Evolutionary conservation across 305 asterid genomes (phyloP), one percentile per base, ranked within the genome.

Genomic region (Fraxinus nigra): DNA sequence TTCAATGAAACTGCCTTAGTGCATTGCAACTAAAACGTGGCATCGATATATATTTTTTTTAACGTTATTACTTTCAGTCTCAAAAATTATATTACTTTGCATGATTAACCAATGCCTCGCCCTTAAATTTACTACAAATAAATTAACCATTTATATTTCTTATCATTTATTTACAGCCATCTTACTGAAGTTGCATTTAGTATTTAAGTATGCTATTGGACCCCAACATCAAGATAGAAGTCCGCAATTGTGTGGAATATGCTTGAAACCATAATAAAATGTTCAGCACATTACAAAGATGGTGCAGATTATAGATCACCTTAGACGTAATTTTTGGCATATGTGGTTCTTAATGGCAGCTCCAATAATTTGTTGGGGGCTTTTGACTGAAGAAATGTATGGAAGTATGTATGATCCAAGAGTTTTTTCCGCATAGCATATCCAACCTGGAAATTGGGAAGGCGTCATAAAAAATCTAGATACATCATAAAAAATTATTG

Each of bases 381-480:
- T 96, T 88, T 96, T 96, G 78, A 96, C 98, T 9, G 97, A 91
- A 78, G 98, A 96, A 80, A 94, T 92, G 87, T 94, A 89, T 59
- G 99, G 98, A 82, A 96, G 94, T 89, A 96, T 86, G 85, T 89
- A 94, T 26, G 98, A 91, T 65, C 98, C 98, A 74, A 96, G 97
- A 82, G 98, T 92, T 88, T 96, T 96, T 89, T 94, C 99, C 3
- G 99, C 99, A 87, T 96, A 96, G 86, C 99, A 96, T 87, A 96
- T 90, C 99, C 98, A 96, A 82, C 99, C 99, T 96, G 93, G 81
- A 85, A 82, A 59, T 69, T 67, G 75, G 85, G 34, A 63, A 24
- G 9, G 73, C 72, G 84, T 75, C 2, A 72, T 4, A 54, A 40
- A 74, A 67, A 70, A 10, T 63, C 83, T 67, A 84, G 78, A 65